Percentiles rank a stretch among this genome's conserved stretches.
Evolutionary conservation across 2,329 filamentous ascomycete genomes (phyloP).

Genomic region (Chalaropsis thielavioides): DNA sequence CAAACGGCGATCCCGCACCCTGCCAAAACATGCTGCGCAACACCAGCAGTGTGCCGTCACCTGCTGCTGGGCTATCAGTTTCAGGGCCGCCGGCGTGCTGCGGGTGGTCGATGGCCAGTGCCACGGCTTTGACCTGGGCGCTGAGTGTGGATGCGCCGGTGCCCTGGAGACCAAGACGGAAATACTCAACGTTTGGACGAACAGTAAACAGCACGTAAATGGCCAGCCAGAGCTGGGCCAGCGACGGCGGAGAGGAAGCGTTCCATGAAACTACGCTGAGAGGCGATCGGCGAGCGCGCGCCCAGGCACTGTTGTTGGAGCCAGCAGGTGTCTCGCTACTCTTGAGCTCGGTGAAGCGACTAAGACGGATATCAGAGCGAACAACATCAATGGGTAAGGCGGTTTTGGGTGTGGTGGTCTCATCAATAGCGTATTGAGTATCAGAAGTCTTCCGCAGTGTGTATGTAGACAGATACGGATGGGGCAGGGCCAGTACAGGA

Average conservation of each 20-base stretch:
- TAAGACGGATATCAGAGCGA: constrained; percentile 29
- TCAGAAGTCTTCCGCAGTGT: constrained; percentile 25
- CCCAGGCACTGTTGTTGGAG: constrained; percentile 43
- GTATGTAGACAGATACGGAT: constrained; percentile 36
- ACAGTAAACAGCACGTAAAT: constrained; percentile 39
- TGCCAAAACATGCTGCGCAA: constrained; percentile 52
- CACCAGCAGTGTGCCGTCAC: constrained; percentile 26
- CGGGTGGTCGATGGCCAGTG: constrained; percentile 37
- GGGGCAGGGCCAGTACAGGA: constrained; percentile 34
- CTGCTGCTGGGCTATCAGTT: constrained; percentile 22
- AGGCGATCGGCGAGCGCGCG: constrained; percentile 39
- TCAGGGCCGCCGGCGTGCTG: constrained; percentile 20
- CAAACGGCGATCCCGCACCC: constrained; percentile 52
- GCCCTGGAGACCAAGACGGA: constrained; percentile 35
- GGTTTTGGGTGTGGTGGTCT: constrained; percentile 21
- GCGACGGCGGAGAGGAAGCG: constrained; percentile 27
- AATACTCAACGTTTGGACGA: constrained; percentile 33
- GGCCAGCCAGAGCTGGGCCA: constrained; percentile 39
- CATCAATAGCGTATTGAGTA: constrained; percentile 27
- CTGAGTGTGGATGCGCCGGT: constrained; percentile 25
- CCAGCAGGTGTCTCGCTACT: constrained; percentile 34
- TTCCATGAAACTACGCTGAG: constrained; percentile 33
- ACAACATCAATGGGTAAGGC: constrained; percentile 23
- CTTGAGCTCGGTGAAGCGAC: constrained; percentile 33
- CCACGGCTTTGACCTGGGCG: constrained; percentile 32